Evolutionary conservation across 257 asterid species (phyloP), one percentile per base, ranked within the genome.

Genomic region (Nicotiana noctiflora): DNA sequence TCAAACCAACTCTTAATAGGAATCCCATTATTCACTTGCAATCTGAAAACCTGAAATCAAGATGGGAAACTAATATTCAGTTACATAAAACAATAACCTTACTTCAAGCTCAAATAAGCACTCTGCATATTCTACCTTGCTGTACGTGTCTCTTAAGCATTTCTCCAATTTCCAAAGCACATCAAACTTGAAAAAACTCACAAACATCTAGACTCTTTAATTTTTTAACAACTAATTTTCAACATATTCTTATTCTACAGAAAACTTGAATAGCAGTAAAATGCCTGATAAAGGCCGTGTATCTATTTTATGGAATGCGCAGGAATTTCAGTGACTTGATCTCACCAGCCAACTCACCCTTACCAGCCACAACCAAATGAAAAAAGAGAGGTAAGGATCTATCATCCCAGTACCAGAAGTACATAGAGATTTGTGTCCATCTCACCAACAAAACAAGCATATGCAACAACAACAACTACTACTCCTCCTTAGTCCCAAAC

Each of bases 1-100:
- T 93, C 92, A 77, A 92, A 92, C 99, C 99, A 96, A 90, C 97
- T 96, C 96, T 90, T 89, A 81, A 96, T 94, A 61, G 99, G 99
- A 86, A 96, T 93, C 46, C 99, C 99, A 65, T 96, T 96, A 90
- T 93, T 91, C 88, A 96, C 96, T 90, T 96, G 99, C 90, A 89
- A 86, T 85, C 93, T 86, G 90, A 93, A 96, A 83, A 94, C 99
- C 99, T 96, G 93, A 86, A 82, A 85, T 56, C 77, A 82, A 25
- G 55, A 83, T 81, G 82, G 65, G 25, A 76, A 40, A 64, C 72
- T 29, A 77, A 56, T 75, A 27, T 79, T 64, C 65, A 64, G 76
- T 79, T 64, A 51, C 23, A 79, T 49, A 49, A 23, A 49, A 23
- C 61, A 49, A 49, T 25, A 74, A 44, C 44, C 79, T 13, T 74